Evolutionary conservation across 306 rosid species (phyloP).

Genomic region (Cucurbita pepo): DNA sequence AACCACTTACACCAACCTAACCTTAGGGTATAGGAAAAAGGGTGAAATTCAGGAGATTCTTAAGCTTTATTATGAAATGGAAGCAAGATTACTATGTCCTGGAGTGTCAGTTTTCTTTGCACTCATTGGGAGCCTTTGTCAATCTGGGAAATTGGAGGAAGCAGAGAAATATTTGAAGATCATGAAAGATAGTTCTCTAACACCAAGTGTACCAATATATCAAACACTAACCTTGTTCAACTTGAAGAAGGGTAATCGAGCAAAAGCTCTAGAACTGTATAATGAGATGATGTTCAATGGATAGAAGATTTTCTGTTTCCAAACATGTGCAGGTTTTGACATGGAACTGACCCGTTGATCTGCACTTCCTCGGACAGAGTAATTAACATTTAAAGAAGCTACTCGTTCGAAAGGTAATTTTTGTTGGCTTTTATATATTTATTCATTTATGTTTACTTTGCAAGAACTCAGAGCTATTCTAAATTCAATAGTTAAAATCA

Average conservation of each 20-base stretch:
- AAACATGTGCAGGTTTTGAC: background rate
- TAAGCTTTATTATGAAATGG: conserved; percentile 75
- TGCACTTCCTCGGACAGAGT: background rate
- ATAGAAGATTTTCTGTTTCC: background rate
- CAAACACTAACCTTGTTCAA: conserved; percentile 24
- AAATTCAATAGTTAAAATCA: background rate
- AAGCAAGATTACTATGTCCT: conserved; percentile 33
- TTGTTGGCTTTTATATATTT: background rate
- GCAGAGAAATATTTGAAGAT: conserved; percentile 45
- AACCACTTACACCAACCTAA: conserved; percentile 31
- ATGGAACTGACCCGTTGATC: background rate
- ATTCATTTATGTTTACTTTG: background rate
- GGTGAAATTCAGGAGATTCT: conserved; percentile 29
- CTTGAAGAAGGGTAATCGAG: conserved; percentile 23
- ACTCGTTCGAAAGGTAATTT: background rate
- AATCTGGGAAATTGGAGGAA: conserved; percentile 38
- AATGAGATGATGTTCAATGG: conserved; percentile 28
- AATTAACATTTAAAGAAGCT: background rate
- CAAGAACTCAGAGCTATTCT: background rate
- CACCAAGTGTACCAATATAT: conserved; percentile 19
- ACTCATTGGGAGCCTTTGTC: conserved; percentile 34
- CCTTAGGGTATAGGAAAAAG: conserved; percentile 35
- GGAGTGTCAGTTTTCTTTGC: conserved; percentile 30
- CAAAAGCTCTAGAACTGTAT: conserved; percentile 21
- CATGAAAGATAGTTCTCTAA: conserved; percentile 40